These are phyloP conservation scores for Candida chauliodis DNA, from an alignment of 805 yeast genomes.

Conservation along the genomic window DNA sequence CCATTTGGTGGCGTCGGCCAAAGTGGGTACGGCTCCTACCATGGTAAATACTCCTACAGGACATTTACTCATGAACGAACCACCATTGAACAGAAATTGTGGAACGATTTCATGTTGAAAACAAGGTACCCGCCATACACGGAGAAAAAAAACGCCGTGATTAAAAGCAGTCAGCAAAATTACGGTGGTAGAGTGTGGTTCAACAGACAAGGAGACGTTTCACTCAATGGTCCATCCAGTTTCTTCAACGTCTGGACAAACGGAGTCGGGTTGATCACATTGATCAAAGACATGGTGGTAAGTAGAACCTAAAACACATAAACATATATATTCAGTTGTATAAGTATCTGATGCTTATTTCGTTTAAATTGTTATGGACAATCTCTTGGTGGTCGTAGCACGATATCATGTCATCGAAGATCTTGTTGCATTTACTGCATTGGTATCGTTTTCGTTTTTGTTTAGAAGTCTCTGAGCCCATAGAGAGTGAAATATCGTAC, in stretches of 20 bases:
- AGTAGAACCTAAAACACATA: not conserved
- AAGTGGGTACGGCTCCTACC: constrained; percentile 83
- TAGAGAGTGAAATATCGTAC: not conserved
- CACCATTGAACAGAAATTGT: constrained; percentile 57
- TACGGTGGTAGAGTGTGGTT: constrained; percentile 38
- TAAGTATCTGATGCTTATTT: not conserved
- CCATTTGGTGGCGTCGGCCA: constrained; percentile 93
- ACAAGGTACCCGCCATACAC: constrained; percentile 66
- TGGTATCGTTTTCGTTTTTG: not conserved
- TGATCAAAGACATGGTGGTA: not conserved
- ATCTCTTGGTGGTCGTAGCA: constrained; percentile 1
- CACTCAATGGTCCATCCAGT: constrained; percentile 27
- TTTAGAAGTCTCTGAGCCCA: not conserved
- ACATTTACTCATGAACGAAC: constrained; percentile 79
- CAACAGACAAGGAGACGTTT: constrained; percentile 34
- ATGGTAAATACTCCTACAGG: constrained; percentile 51
- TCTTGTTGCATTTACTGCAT: constrained; percentile 1
- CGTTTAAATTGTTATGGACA: not conserved
- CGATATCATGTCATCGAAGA: not conserved
- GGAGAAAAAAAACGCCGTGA: constrained; percentile 27
- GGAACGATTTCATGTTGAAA: constrained; percentile 57
- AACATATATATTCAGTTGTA: not conserved
- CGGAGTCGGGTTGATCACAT: constrained; percentile 19
- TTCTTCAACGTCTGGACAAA: constrained; percentile 31
- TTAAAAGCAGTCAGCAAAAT: constrained; percentile 24